A percentile compares a stretch with the other conserved stretches of the same genome.
phyloP scores from a whole-genome alignment of 495 filamentous ascomycete genomes.

The Penicillium subrubescens region DNA sequence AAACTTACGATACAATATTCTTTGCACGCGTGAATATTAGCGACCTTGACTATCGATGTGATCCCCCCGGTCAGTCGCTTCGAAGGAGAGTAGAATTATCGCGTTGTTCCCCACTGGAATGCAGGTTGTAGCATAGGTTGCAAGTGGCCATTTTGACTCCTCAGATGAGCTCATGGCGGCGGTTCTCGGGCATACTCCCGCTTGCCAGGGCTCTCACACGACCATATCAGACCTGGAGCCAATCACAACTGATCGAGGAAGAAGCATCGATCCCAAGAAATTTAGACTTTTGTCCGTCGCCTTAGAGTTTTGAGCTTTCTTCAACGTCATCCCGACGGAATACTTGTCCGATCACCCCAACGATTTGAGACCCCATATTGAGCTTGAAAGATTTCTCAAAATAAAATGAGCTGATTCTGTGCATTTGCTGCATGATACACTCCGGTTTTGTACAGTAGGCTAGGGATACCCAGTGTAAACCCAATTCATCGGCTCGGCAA shows the following conservation, averaged over 20 bases:
- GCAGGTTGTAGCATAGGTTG: neutral
- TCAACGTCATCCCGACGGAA: constrained; percentile 1
- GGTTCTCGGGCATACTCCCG: constrained; percentile 13
- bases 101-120: neutral
- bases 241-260: neutral
- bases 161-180: constrained; percentile 24
- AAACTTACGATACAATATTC: neutral
- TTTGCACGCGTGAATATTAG: neutral
- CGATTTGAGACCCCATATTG: neutral
- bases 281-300: neutral
- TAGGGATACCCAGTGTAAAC: neutral
- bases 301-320: neutral
- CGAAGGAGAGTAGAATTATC: neutral
- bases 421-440: accelerated
- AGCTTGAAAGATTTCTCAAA: neutral
- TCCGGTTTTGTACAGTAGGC: neutral
- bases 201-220: neutral
- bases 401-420: neutral
- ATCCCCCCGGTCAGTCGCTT: no score
- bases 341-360: constrained; percentile 1
- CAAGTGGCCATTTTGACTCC: constrained; percentile 3
- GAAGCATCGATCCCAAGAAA: neutral
- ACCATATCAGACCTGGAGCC: neutral
- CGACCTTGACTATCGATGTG: neutral
- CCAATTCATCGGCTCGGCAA: constrained; percentile 13